Percentiles rank a stretch among this genome's conserved stretches.
Conservation (phyloP, 2,329 filamentous ascomycete genomes). For the Exophiala lecanii-corni region DNA sequence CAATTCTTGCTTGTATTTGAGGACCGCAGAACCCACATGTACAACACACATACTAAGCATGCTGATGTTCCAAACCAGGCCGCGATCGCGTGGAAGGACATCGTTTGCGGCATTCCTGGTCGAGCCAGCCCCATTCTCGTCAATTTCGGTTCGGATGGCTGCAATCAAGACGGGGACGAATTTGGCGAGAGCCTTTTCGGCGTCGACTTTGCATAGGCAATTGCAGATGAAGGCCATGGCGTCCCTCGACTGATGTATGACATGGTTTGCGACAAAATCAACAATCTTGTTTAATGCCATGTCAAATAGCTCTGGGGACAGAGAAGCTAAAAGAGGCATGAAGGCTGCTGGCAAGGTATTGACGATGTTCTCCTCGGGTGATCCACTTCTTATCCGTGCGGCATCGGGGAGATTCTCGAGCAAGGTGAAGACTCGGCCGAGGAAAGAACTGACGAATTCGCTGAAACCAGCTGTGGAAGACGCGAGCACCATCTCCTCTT, state of each 20-base stretch:
- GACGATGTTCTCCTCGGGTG: slow-evolving; percentile 93
- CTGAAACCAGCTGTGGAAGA: slow-evolving; percentile 92
- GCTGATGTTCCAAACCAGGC: slow-evolving; percentile 92
- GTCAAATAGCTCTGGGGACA: slow-evolving; percentile 92
- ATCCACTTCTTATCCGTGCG: slow-evolving; percentile 78
- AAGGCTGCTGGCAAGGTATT: slow-evolving; percentile 91
- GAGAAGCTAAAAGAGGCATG: slow-evolving; percentile 79
- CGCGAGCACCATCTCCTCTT: slow-evolving; percentile 80
- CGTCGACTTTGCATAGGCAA: slow-evolving; percentile 90
- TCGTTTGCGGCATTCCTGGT: slow-evolving; percentile 91
- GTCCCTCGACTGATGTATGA: slow-evolving; percentile 93
- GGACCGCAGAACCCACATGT: slow-evolving; percentile 83
- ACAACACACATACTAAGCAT: slow-evolving; percentile 98
- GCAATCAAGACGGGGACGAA: slow-evolving; percentile 86
- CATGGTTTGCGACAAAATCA: slow-evolving; percentile 85
- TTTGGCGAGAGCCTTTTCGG: slow-evolving; percentile 84
- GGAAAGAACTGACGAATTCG: slow-evolving; percentile 84
- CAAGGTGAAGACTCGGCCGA: slow-evolving; percentile 92
- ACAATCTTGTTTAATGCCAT: slow-evolving; percentile 87
- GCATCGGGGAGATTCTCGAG: slow-evolving; percentile 93
- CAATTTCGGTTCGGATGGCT: slow-evolving; percentile 93
- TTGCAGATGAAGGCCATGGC: slow-evolving; percentile 99
- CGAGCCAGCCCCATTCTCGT: slow-evolving; percentile 91
- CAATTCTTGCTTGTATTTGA: slow-evolving; percentile 83
- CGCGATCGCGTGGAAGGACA: slow-evolving; percentile 85